These are phyloP conservation scores for Sporothrix brasiliensis DNA, from an alignment of 2,329 filamentous ascomycete genomes.

Conservation along the genomic window DNA sequence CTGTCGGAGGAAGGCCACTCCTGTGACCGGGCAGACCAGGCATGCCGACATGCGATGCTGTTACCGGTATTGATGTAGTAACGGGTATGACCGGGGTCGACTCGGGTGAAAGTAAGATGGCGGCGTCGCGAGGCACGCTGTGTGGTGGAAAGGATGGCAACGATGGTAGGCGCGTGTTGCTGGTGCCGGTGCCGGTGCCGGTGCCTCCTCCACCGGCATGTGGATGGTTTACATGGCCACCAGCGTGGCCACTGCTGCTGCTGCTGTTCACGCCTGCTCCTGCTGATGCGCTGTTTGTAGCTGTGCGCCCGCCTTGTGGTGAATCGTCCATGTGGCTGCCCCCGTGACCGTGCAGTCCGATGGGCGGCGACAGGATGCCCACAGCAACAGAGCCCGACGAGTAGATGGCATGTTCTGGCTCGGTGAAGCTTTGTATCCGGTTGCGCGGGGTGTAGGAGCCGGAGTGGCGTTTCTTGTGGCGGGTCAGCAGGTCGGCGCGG, in stretches of 20 bases:
- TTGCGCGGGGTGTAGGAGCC: conserved; percentile 57
- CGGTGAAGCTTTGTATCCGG: conserved; percentile 53
- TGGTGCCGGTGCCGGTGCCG: conserved; percentile 36
- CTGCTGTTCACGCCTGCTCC: neutral
- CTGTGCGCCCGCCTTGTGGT: neutral
- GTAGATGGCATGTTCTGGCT: conserved; percentile 37
- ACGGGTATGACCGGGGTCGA: conserved; percentile 41
- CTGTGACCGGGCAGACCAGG: neutral
- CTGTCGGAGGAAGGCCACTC: neutral
- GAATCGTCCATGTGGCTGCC: neutral
- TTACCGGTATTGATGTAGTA: conserved; percentile 25
- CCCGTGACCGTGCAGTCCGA: conserved; percentile 32
- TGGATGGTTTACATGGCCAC: neutral
- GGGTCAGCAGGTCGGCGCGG: conserved; percentile 72
- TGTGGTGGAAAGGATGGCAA: conserved; percentile 35
- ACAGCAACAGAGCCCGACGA: neutral
- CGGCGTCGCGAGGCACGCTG: conserved; percentile 51
- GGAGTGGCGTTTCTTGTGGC: conserved; percentile 67
- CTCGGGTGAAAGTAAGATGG: conserved; percentile 51
- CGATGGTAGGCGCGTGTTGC: conserved; percentile 30
- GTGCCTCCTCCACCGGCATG: neutral
- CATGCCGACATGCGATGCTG: neutral
- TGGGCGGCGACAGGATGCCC: conserved; percentile 35
- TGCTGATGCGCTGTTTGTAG: neutral
- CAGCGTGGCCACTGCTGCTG: neutral